phyloP scores from a whole-genome alignment of 192 early-diverging fungal genomes.

The Rhizophlyctis rosea region DNA sequence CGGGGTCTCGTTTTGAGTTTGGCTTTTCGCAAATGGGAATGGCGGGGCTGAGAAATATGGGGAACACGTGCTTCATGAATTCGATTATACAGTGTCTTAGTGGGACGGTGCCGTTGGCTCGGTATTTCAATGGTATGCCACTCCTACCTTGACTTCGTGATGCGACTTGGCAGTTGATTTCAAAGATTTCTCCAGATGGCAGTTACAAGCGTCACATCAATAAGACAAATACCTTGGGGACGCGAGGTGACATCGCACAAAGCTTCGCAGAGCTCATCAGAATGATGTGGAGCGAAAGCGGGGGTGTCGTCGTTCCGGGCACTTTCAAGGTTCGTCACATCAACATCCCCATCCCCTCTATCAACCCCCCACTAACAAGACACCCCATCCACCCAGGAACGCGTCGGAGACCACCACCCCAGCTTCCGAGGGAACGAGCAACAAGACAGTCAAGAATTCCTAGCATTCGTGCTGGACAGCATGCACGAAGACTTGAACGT shows the following conservation, averaged over 20 bases:
- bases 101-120: conserved; percentile 58
- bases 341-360: too few species aligned
- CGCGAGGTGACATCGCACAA: conserved; percentile 68
- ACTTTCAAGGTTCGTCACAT: conserved; percentile 68
- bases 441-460: conserved; percentile 96
- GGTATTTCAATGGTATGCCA: conserved; percentile 36
- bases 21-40: conserved; percentile 33
- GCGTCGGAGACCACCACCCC: conserved; percentile 69
- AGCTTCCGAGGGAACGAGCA: conserved; percentile 89
- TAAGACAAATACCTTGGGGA: conserved; percentile 64
- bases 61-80: conserved; percentile 93
- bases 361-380: too few species aligned
- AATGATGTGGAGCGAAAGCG: conserved; percentile 79
- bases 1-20: conserved; percentile 15
- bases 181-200: conserved; percentile 20
- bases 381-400: too few species aligned
- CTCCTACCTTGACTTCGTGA: neutral
- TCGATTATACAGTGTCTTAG: conserved; percentile 84
- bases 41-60: conserved; percentile 73
- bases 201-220: conserved; percentile 63
- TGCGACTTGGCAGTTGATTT: neutral
- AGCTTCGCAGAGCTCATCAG: conserved; percentile 76
- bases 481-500: conserved; percentile 91
- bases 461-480: conserved; percentile 82
- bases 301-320: conserved; percentile 72